These are phyloP conservation scores for Sporisorium scitamineum DNA, from an alignment of 1,284 basidiomycete genomes.

Conservation along the genomic window DNA sequence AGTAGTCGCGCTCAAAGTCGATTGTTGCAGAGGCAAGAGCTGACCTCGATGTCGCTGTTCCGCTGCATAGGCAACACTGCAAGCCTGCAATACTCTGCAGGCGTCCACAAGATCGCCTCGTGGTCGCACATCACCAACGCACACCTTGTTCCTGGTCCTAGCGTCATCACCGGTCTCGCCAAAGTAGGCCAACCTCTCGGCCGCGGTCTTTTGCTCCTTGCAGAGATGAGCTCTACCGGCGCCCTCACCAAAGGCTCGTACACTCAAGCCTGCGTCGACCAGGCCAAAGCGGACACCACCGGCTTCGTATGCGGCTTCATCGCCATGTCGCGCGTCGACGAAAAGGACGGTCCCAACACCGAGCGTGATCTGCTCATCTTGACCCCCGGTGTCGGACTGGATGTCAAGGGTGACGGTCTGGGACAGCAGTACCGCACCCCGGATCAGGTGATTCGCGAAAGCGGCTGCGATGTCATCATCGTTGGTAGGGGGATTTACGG, in stretches of 20 bases:
- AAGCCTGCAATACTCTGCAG: conserved; percentile 90
- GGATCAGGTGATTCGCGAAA: conserved; percentile 81
- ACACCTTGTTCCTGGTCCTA: conserved; percentile 90
- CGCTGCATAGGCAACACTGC: conserved; percentile 88
- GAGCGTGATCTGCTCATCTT: conserved; percentile 85
- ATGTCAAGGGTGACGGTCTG: conserved; percentile 84
- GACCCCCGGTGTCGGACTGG: conserved; percentile 92
- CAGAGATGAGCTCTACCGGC: conserved; percentile 95
- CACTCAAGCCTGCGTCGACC: conserved; percentile 82
- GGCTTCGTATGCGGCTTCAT: conserved; percentile 77
- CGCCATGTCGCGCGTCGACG: conserved; percentile 76
- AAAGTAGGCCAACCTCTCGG: conserved; percentile 85
- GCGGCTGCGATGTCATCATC: conserved; percentile 97
- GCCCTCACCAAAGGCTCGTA: conserved; percentile 86
- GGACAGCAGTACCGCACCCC: conserved; percentile 98
- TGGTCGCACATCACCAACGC: conserved; percentile 99
- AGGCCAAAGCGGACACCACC: conserved; percentile 56
- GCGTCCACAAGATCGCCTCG: conserved; percentile 90
- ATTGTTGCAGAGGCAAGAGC: neutral
- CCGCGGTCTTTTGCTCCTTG: conserved; percentile 88
- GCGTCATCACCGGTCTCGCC: conserved; percentile 87
- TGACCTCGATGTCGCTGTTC: neutral
- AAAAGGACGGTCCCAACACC: conserved; percentile 57
- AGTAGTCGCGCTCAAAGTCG: conserved; percentile 32
- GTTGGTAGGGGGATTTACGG: conserved; percentile 96